Evolutionary conservation across 1,139 yeast genomes (phyloP).

Genomic region (Yamadazyma epiphylla): DNA sequence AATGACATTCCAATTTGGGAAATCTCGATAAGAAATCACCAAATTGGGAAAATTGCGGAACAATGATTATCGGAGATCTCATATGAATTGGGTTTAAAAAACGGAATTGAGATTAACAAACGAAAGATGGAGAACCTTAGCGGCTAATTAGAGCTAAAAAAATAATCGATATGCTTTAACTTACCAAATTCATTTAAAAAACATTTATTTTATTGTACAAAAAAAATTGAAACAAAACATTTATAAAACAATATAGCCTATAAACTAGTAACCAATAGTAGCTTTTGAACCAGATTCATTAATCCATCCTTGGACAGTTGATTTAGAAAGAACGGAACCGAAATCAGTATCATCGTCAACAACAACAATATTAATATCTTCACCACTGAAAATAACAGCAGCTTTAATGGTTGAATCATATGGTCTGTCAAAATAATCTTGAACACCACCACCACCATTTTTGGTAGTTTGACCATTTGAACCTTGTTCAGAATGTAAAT

Average conservation of each 20-base stretch:
- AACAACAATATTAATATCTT: conserved; percentile 50
- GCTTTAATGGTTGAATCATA: conserved; percentile 74
- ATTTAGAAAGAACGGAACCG: conserved; percentile 47
- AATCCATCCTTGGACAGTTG: conserved; percentile 57
- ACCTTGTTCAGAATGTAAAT: conserved; percentile 88
- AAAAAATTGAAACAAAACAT: too few relatives aligned
- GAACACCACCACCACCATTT: conserved; percentile 79
- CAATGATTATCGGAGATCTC: too few relatives aligned
- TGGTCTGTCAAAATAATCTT: conserved; percentile 87
- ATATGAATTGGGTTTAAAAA: too few relatives aligned
- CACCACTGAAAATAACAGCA: conserved; percentile 72
- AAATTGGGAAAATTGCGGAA: too few relatives aligned
- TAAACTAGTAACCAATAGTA: conserved; percentile 15
- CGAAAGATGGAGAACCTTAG: background rate
- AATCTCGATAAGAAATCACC: too few relatives aligned
- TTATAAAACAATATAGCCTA: background rate
- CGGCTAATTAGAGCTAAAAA: background rate
- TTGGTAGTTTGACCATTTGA: conserved; percentile 33
- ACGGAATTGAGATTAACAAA: too few relatives aligned
- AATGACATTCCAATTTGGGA: too few relatives aligned
- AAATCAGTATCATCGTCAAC: conserved; percentile 55
- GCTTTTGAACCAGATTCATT: conserved; percentile 42
- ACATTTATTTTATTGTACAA: too few relatives aligned
- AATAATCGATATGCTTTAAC: too few relatives aligned
- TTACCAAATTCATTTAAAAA: too few relatives aligned